Percentiles rank a stretch among this genome's conserved stretches.
phyloP scores from a whole-genome alignment of 2,329 filamentous ascomycete genomes.

The Nemania diffusa region DNA sequence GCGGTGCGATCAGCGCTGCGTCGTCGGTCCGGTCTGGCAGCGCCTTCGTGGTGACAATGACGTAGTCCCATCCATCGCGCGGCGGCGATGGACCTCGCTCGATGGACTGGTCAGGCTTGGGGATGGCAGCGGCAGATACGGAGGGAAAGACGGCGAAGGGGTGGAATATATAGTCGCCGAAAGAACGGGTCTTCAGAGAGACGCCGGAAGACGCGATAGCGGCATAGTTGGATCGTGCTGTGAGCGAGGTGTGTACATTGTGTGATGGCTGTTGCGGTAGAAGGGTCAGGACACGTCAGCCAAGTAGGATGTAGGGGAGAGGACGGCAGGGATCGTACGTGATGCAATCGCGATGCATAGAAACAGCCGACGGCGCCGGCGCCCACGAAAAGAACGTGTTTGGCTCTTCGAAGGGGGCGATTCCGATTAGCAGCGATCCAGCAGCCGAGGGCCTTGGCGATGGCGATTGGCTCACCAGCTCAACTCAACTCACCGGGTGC shows the following conservation, averaged over 20 bases:
- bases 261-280: constrained; percentile 54
- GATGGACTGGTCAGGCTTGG: constrained; percentile 28
- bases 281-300: constrained; percentile 28
- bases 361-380: constrained; percentile 78
- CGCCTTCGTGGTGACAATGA: constrained; percentile 77
- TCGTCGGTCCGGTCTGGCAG: constrained; percentile 72
- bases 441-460: background rate
- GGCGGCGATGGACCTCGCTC: constrained; percentile 28
- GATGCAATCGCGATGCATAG: constrained; percentile 74
- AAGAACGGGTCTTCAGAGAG: constrained; percentile 70
- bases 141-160: constrained; percentile 72
- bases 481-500: constrained; percentile 17
- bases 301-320: background rate
- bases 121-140: constrained; percentile 64
- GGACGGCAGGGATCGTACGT: constrained; percentile 53
- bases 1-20: constrained; percentile 67
- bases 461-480: background rate
- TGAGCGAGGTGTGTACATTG: constrained; percentile 71
- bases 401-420: constrained; percentile 43
- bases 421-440: constrained; percentile 12
- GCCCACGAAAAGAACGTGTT: constrained; percentile 73
- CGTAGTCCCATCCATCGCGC: constrained; percentile 66
- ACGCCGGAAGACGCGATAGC: constrained; percentile 71
- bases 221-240: constrained; percentile 78
- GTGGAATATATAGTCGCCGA: constrained; percentile 73